Percentiles rank a stretch among this genome's conserved stretches.
Evolutionary conservation across 2,329 filamentous ascomycete species (phyloP).

Genomic region (Arthrobotrys sphaeroides): DNA sequence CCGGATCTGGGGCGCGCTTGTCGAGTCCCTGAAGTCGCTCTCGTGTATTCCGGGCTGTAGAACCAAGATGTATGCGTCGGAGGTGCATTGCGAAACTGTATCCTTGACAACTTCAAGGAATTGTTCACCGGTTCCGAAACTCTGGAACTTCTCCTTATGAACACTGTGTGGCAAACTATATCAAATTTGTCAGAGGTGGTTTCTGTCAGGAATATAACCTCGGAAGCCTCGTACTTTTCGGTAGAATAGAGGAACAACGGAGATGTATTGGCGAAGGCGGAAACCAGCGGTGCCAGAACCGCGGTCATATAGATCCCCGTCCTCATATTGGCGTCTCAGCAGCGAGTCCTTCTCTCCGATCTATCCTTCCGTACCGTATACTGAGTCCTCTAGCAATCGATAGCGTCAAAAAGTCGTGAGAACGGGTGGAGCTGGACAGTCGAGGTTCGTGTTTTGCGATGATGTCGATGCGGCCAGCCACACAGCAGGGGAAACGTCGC

Average conservation of each 20-base stretch:
- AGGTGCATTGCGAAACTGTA: conserved; percentile 54
- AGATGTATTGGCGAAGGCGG: conserved; percentile 83
- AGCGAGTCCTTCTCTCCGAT: background rate
- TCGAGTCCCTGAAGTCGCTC: conserved; percentile 55
- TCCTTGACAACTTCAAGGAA: conserved; percentile 48
- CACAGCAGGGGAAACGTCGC: conserved; percentile 17
- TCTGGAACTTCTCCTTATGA: conserved; percentile 51
- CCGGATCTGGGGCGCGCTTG: conserved; percentile 44
- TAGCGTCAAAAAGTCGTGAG: background rate
- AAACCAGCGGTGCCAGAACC: conserved; percentile 51
- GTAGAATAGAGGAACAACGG: conserved; percentile 91
- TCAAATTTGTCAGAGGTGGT: background rate
- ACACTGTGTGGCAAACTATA: conserved; percentile 26
- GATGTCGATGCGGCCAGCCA: conserved; percentile 54
- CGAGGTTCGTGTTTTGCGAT: conserved; percentile 47
- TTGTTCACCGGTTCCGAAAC: conserved; percentile 50
- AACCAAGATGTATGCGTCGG: conserved; percentile 57
- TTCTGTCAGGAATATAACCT: conserved; percentile 22
- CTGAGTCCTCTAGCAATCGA: background rate
- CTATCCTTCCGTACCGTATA: conserved; percentile 8
- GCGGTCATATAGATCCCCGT: conserved; percentile 42
- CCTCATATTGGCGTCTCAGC: conserved; percentile 32
- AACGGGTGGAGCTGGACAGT: background rate
- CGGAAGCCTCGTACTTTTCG: conserved; percentile 71
- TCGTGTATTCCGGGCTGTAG: conserved; percentile 57